Base-by-base conservation (phyloP, 140 eudicot species). In the Senecio squalidus region DNA sequence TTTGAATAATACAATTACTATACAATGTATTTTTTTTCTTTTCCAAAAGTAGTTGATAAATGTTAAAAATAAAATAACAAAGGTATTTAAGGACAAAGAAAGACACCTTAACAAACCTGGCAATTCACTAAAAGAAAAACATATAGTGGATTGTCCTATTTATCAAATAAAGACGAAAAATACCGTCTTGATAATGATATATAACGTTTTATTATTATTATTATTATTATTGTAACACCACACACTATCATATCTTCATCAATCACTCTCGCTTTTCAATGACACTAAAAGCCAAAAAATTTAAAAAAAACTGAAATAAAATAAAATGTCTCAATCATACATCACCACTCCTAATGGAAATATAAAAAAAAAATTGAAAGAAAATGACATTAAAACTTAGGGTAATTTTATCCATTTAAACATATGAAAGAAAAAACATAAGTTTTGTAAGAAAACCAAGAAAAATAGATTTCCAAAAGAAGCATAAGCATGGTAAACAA, bases 401-500 rank as follows among this genome's bases (percentile, higher is more conserved):
- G 41, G 8, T 1, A 7, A 7, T 2, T 7, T 34, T 1, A 34
- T 34, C 41, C 13, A 34, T 9, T 9, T 34, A 7, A 34, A 0
- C 41, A 9, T 34, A 34, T 34, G 41, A 34, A 7, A 7, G 41
- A 8, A 34, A 9, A 34, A 14, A 34, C 1, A 8, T 4, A 34
- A 34, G 13, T 34, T 34, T 34, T 34, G 13, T 34, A 34, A 14
- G 41, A 34, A 4, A 34, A 3, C 41, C 41, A n/a, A n/a, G n/a
- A 34, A 14, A 34, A 30, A 1, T 30, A 30, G 36, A 30, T 4
- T 30, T 9, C 36, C 36, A 30, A 18, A 28, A 15, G 47, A 13
- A 6, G 34, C 3, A 27, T 50, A 15, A 39, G 25, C 69, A 84
- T 79, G 80, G 21, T 46, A 30, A 68, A 47, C 60, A 33, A 14